Percentiles rank a stretch among this genome's conserved stretches.
These are phyloP conservation scores for Sporothrix variecibatus DNA, from an alignment of 2,329 filamentous ascomycete species.

Conservation along the genomic window DNA sequence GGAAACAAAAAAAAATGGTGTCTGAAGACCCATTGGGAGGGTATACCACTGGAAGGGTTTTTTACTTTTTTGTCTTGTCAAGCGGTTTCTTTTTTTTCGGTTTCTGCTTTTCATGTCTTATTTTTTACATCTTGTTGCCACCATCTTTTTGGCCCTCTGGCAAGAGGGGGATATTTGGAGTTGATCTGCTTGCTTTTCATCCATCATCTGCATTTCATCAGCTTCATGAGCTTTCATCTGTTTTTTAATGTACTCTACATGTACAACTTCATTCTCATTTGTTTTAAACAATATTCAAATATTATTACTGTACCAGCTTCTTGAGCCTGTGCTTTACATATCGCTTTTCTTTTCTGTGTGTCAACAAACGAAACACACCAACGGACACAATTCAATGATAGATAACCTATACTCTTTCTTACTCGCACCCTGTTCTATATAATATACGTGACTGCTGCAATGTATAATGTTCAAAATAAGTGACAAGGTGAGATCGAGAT, in stretches of 20 bases:
- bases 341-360: constrained; percentile 9
- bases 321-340: background rate
- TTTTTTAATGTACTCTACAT: background rate
- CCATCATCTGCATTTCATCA: background rate
- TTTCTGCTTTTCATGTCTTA: background rate
- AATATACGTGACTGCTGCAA: background rate
- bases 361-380: background rate
- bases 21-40: background rate
- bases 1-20: background rate
- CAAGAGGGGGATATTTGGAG: background rate
- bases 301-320: background rate
- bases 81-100: background rate
- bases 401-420: background rate
- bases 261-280: background rate
- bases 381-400: background rate
- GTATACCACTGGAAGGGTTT: background rate
- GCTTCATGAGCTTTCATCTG: background rate
- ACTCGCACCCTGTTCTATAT: no score
- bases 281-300: background rate
- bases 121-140: background rate
- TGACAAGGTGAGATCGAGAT: background rate
- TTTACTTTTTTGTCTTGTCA: background rate
- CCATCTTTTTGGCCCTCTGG: constrained; percentile 4
- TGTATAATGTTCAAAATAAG: background rate
- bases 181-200: constrained; percentile 1